phyloP scores from a whole-genome alignment of 352 stramenopile species.

The Phytopythium kandeliae region DNA sequence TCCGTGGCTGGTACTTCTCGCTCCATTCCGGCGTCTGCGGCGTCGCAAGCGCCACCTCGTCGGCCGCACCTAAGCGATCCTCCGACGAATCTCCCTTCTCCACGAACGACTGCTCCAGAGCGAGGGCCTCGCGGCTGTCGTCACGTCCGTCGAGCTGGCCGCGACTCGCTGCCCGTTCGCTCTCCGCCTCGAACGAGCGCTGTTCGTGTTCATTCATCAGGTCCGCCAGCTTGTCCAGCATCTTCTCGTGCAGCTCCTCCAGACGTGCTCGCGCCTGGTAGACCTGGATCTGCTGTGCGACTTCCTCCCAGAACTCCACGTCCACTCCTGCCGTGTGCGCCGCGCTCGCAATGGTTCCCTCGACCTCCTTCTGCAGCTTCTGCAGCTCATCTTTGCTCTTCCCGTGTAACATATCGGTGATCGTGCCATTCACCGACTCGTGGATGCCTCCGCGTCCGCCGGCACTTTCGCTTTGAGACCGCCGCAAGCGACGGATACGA shows the following conservation, averaged over 20 bases:
- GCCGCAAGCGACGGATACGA: conserved; percentile 47
- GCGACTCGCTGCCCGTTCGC: conserved; percentile 23
- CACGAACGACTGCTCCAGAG: conserved; percentile 58
- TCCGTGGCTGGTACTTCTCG: conserved; percentile 97
- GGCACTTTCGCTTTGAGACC: conserved; percentile 59
- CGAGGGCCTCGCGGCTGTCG: conserved; percentile 54
- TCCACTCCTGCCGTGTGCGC: conserved; percentile 70
- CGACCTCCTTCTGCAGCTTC: conserved; percentile 55
- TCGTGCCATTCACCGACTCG: conserved; percentile 78
- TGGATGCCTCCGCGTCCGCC: conserved; percentile 81
- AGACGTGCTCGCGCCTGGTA: conserved; percentile 88
- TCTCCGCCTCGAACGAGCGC: conserved; percentile 16
- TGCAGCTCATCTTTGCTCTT: conserved; percentile 55
- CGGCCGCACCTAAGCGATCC: conserved; percentile 81
- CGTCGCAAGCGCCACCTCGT: conserved; percentile 85
- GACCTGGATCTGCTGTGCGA: conserved; percentile 90
- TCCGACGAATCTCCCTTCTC: conserved; percentile 49
- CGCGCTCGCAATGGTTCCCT: conserved; percentile 56
- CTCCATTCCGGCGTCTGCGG: conserved; percentile 84
- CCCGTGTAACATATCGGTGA: conserved; percentile 87
- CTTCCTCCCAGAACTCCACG: conserved; percentile 93
- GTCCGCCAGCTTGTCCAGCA: conserved; percentile 91
- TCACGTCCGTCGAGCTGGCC: conserved; percentile 34
- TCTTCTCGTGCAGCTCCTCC: conserved; percentile 90
- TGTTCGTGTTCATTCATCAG: conserved; percentile 84